Base-by-base conservation (phyloP, 2,329 filamentous ascomycete genomes). In the Beauveria bassiana region DNA sequence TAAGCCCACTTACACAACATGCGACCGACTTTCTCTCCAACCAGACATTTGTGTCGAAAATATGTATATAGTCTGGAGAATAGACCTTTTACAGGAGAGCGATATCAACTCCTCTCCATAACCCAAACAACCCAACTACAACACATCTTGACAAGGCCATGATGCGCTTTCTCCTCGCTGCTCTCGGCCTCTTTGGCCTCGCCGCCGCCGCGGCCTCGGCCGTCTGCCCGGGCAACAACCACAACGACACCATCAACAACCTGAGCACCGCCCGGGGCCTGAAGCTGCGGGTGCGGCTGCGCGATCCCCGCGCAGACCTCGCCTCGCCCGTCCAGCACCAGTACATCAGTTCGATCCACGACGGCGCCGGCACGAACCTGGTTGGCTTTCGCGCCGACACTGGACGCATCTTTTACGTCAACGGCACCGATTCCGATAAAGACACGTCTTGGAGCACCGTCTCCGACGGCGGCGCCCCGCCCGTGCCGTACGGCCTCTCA, bases 351-450 rank as follows among this genome's bases (percentile, higher is more conserved):
- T 72, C 70, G 28, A 71, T 74, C 42, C 75, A 77, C 68, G 67
- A 68, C 5, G 74, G 75, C 28, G 73, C 75, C 1, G 74, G 72
- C 3, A 56, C 69, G n/a, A 71, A 69, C 61, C 70, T 70, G 7
- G 74, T 71, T 7, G 69, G 73, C 3, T 68, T 77, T 7, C 62
- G 64, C 5, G 59, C 64, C 2, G 65, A 64, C 52, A 10, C 38
- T 18, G 56, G 58, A 8, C 68, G 70, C 38, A 64, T 74, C 59
- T 79, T 79, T 66, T 79, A 78, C 71, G 67, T 74, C 57, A 79
- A 79, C 66, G 75, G 72, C 66, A 76, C 76, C 5, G 70, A 69
- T 14, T 62, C 18, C 20, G 69, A 72, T 16, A 62, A 63, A 18
- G 67, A 63, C 26, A 63, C 64, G 22, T 50, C 61, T 18, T 70